Conservation (phyloP, 345 rosid genomes). For the Rhizophora apiculata region DNA sequence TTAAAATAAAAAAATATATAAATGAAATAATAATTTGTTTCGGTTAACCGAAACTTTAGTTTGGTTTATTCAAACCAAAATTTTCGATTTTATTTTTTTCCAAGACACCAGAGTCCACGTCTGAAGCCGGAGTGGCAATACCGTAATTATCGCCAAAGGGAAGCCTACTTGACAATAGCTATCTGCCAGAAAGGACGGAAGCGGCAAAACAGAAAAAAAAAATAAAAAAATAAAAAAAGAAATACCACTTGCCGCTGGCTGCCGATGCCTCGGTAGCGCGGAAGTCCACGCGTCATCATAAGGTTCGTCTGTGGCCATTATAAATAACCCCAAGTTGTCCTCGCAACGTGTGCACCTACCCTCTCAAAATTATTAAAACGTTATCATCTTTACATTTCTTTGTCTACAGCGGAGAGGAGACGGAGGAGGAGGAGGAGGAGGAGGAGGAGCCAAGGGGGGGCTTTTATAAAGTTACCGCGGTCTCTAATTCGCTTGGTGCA, state of each 20-base stretch:
- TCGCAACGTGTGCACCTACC: not conserved
- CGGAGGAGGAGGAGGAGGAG: not conserved
- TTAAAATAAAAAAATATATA: no score
- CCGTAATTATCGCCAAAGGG: slow-evolving; percentile 11
- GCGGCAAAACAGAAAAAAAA: no score
- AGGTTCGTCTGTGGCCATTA: slow-evolving; percentile 31
- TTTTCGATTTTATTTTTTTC: no score
- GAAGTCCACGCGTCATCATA: slow-evolving; percentile 29
- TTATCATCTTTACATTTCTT: not conserved
- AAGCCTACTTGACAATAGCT: no score
- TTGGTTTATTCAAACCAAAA: no score
- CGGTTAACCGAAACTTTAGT: no score
- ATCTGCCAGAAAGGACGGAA: no score
- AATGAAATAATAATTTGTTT: no score
- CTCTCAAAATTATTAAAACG: not conserved
- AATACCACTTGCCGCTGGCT: slow-evolving; percentile 6
- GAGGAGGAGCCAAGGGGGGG: not conserved
- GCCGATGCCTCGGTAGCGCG: not conserved
- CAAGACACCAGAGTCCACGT: not conserved
- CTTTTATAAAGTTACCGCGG: slow-evolving; percentile 48
- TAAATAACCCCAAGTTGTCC: slow-evolving; percentile 27
- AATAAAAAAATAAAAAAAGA: not conserved
- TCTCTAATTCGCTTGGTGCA: slow-evolving; percentile 99
- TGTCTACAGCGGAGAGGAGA: not conserved
- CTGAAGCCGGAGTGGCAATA: not conserved